Base-by-base conservation (phyloP, 768 basidiomycete species). In the Mycena rebaudengoi region DNA sequence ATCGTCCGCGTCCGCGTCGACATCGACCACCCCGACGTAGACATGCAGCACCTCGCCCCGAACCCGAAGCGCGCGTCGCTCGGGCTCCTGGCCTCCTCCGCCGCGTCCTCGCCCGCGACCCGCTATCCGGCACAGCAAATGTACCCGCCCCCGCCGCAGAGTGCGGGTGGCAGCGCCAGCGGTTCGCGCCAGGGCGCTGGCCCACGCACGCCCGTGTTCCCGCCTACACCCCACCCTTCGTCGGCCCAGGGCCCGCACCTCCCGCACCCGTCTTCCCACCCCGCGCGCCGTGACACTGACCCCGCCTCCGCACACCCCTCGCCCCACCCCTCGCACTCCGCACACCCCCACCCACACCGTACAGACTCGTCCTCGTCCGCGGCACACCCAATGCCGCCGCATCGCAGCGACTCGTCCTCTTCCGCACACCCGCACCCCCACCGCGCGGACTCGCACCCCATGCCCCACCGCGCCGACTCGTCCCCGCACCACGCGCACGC, bases 1-100 rank as follows among this genome's bases (percentile, higher is more conserved):
- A 91, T 92, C 67, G 86, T 92, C 40, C 87, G 91, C 26, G 88
- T 91, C 28, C 84, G 88, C 25, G 84, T 91, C 39, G 91, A 92
- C 72, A 82, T 91, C 56, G 91, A 91, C 74, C 61, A 48, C 26
- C 28, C 52, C 4, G 33, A 39, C 1, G 12, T 32, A 8, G 30
- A 51, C 14, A n/a, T n/a, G n/a, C n/a, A n/a, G n/a, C n/a, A n/a
- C 4, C 41, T 30, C 18, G n/a, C 14, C 8, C 41, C 30, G 21
- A 21, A 23, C 18, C 32, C 18, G 33, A 61, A 46, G 21, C 45
- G 65, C 46, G 35, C 46, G 21, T 20, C 5, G 26, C n/a, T 23
- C 39, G 4, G 21, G 39, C 5, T 40, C 58, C 1, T 41, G 28
- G 49, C 41, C 59, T 7, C 30, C 54, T 4, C 26, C 7, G 14